Conservation (phyloP, 176 grass and related monocot species). For the Oryza australiensis region DNA sequence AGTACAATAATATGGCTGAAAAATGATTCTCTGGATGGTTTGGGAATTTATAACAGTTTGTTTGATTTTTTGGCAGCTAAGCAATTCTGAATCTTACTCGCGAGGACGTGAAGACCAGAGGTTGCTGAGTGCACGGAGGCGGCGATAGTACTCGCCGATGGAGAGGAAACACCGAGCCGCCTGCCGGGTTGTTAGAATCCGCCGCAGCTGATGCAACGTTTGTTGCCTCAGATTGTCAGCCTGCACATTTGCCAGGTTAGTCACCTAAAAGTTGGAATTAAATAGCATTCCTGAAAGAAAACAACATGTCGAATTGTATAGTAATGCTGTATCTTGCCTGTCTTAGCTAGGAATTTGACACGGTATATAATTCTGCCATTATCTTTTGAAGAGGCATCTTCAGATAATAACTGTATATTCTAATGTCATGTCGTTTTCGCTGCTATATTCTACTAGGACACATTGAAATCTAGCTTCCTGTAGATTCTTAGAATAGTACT, state of each 20-base stretch:
- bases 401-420: constrained; percentile 38
- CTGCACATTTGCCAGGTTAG: constrained; percentile 50
- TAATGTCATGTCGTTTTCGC: constrained; percentile 20
- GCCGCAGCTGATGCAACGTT: constrained; percentile 79
- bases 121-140: constrained; percentile 86
- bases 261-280: constrained; percentile 9
- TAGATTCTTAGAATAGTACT: constrained; percentile 13
- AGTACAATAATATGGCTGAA: background rate
- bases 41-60: background rate
- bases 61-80: constrained; percentile 3
- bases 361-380: background rate
- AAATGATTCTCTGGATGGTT: background rate
- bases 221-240: constrained; percentile 92
- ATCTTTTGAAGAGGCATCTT: constrained; percentile 32
- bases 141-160: constrained; percentile 87
- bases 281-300: constrained; percentile 26
- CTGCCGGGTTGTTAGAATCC: constrained; percentile 67
- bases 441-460: constrained; percentile 30
- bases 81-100: constrained; percentile 60
- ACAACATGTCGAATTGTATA: constrained; percentile 29
- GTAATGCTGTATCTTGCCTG: constrained; percentile 33
- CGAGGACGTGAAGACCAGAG: constrained; percentile 81
- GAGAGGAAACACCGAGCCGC: constrained; percentile 77
- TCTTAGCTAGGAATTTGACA: constrained; percentile 26
- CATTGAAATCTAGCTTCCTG: constrained; percentile 21